A percentile compares a stretch with the other conserved stretches of the same genome.
Evolutionary conservation across 1,284 basidiomycete genomes (phyloP).

Genomic region (Hortiboletus rubellus): DNA sequence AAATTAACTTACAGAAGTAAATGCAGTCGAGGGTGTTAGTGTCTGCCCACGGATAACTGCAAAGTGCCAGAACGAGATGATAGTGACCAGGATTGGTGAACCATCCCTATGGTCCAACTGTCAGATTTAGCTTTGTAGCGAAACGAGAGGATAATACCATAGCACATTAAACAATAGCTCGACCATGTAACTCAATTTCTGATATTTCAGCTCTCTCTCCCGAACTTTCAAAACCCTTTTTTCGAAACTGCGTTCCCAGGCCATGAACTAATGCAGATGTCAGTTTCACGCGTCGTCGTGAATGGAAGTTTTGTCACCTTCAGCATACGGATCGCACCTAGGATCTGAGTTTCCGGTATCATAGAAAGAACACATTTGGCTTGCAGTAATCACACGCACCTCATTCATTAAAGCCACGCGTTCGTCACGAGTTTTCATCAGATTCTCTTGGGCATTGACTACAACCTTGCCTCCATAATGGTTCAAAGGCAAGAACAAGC

Average conservation of each 20-base stretch:
- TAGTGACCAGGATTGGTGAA: conserved; percentile 72
- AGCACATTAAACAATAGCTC: conserved; percentile 81
- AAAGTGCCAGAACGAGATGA: conserved; percentile 84
- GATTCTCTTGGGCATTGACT: conserved; percentile 79
- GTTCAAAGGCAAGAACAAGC: conserved; percentile 85
- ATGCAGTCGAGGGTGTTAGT: conserved; percentile 80
- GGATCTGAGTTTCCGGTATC: conserved; percentile 47
- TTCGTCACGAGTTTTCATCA: conserved; percentile 92
- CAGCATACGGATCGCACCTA: conserved; percentile 91
- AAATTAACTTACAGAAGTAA: conserved; percentile 54
- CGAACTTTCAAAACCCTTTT: conserved; percentile 71
- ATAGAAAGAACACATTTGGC: not conserved
- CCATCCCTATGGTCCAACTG: conserved; percentile 53
- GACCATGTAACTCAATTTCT: conserved; percentile 83
- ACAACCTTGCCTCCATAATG: conserved; percentile 86
- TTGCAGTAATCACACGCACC: conserved; percentile 36
- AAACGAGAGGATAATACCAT: conserved; percentile 50
- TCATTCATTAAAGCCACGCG: conserved; percentile 93
- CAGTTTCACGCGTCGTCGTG: not conserved
- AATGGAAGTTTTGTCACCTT: conserved; percentile 50
- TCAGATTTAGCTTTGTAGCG: conserved; percentile 4
- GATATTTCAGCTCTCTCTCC: conserved; percentile 78
- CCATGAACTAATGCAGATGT: conserved; percentile 70
- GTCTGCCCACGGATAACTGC: conserved; percentile 65
- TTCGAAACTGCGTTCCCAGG: conserved; percentile 93